Evolutionary conservation across 768 basidiomycete species (phyloP).

Genomic region (Boletellus sp.): DNA sequence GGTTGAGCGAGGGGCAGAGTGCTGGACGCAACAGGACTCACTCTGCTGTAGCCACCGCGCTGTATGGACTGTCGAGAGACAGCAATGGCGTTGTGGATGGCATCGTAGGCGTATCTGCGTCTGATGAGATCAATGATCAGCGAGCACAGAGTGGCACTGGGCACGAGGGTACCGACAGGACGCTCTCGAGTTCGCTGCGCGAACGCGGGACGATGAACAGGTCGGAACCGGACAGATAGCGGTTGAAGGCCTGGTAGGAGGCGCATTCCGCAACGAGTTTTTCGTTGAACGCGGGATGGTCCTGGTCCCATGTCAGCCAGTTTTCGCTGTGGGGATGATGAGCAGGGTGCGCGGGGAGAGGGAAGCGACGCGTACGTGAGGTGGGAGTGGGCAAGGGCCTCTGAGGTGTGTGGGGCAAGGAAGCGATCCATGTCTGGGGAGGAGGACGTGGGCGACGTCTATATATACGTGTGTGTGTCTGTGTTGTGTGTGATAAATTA

Average conservation of each 20-base stretch:
- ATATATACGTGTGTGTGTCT: constrained; percentile 5
- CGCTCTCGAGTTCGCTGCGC: constrained; percentile 62
- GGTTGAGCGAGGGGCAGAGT: not conserved
- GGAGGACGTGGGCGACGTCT: not conserved
- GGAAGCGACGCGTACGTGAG: constrained; percentile 48
- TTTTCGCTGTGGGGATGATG: constrained; percentile 51
- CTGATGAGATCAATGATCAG: constrained; percentile 34
- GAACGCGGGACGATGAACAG: constrained; percentile 67
- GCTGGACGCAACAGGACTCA: constrained; percentile 26
- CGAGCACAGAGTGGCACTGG: not conserved
- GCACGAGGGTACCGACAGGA: constrained; percentile 48
- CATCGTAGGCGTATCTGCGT: constrained; percentile 71
- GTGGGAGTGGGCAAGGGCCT: constrained; percentile 66
- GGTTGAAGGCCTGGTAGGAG: constrained; percentile 75
- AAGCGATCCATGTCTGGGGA: constrained; percentile 58
- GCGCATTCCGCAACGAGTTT: constrained; percentile 72
- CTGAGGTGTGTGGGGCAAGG: constrained; percentile 68
- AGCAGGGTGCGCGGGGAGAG: constrained; percentile 5
- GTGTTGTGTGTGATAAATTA: no score
- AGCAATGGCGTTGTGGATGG: constrained; percentile 78
- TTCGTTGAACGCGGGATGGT: constrained; percentile 68
- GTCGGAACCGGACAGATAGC: constrained; percentile 68
- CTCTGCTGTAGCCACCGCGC: constrained; percentile 51
- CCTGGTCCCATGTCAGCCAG: constrained; percentile 64
- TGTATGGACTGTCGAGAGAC: constrained; percentile 61